These are phyloP conservation scores for Colletotrichum trifolii DNA, from an alignment of 2,329 filamentous ascomycete species.

Conservation along the genomic window DNA sequence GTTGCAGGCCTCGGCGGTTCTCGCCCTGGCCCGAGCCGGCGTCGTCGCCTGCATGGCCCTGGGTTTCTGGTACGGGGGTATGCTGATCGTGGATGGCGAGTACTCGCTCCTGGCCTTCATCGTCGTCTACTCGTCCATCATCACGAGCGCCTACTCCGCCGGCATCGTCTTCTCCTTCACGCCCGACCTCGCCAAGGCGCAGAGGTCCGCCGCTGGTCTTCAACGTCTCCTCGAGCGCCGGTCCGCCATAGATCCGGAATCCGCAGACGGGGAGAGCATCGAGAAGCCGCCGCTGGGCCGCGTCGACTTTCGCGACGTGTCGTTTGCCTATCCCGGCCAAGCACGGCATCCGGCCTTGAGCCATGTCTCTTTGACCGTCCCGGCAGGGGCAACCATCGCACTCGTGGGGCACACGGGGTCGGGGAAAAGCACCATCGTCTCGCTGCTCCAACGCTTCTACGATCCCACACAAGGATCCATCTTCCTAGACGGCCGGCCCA, in stretches of 20 bases:
- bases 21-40: slow-evolving; percentile 41
- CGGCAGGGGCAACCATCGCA: slow-evolving; percentile 61
- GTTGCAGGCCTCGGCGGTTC: slow-evolving; percentile 36
- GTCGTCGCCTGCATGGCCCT: slow-evolving; percentile 44
- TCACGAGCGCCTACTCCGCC: slow-evolving; percentile 57
- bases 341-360: background rate
- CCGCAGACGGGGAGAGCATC: too few relatives aligned
- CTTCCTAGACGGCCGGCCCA: slow-evolving; percentile 68
- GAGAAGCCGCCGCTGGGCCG: too few relatives aligned
- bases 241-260: background rate
- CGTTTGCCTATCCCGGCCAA: background rate
- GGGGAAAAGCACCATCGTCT: slow-evolving; percentile 70
- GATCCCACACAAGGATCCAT: slow-evolving; percentile 73
- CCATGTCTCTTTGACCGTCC: slow-evolving; percentile 41
- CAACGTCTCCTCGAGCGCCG: background rate
- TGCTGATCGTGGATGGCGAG: slow-evolving; percentile 55
- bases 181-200: too few relatives aligned
- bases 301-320: too few relatives aligned
- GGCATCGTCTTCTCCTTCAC: slow-evolving; percentile 42
- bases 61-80: slow-evolving; percentile 52
- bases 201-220: background rate
- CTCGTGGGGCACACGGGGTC: slow-evolving; percentile 66
- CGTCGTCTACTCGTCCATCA: slow-evolving; percentile 60
- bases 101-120: slow-evolving; percentile 61
- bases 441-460: slow-evolving; percentile 74